Base-by-base conservation (phyloP, 257 asterid species). In the Sherardia arvensis region DNA sequence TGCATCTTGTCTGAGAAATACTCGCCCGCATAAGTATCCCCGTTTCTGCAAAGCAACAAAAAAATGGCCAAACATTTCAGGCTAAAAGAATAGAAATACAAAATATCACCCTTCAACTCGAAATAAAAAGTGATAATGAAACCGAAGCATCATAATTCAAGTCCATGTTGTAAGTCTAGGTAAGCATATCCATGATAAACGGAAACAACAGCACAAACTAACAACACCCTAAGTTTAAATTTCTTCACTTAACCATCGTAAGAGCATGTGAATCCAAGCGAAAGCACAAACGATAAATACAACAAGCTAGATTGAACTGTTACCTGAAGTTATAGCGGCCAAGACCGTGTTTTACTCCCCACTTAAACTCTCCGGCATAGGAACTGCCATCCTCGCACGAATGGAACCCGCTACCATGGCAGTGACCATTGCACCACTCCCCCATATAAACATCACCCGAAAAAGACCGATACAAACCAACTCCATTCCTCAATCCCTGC, bases 1-100 rank as follows among this genome's bases (percentile, higher is more conserved):
- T 88, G 95, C 70, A 86, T 73, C 76, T 82, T 82, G 68, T 88
- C 96, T 0, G 90, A 87, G 59, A 86, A 86, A 70, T 88, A 88
- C 64, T 88, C 95, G 4, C 96, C 96, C 0, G 83, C 84, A 72
- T 85, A 88, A 66, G 78, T 66, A 69, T 88, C 96, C 29, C 92
- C 95, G 61, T 88, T 88, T 78, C 96, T 88, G 74, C 51, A 75
- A 40, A 28, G 43, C 33, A 70, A 72, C 23, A 15, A 30, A 74
- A n/a, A 51, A 56, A 18, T 7, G 40, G 47, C 38, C 38, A 26
- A 38, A 57, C 49, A 29, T 53, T 29, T 69, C 61, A 69, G 67
- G 45, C 21, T 6, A 49, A 60, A 48, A 30, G n/a, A 23, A 25
- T 45, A 49, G 3, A n/a, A 36, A 33, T 53, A 53, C 8, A 57